phyloP scores from a whole-genome alignment of 2,329 filamentous ascomycete genomes.

The Macrophomina pseudophaseolina region DNA sequence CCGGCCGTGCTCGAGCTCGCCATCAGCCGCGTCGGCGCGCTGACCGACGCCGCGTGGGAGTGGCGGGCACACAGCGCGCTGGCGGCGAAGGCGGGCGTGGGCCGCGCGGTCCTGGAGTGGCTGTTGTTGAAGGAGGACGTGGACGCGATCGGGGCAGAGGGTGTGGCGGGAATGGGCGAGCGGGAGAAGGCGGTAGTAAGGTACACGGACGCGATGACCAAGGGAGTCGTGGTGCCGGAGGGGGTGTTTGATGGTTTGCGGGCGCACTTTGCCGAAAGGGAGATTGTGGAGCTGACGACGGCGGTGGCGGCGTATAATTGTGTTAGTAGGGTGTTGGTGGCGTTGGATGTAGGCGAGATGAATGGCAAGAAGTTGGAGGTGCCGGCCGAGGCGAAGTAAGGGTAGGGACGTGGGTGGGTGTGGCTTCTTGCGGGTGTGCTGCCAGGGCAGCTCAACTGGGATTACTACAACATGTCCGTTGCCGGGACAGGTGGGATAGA shows the following conservation, averaged over 20 bases:
- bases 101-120: slow-evolving; percentile 67
- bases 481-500: too few species aligned
- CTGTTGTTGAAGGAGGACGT: slow-evolving; percentile 55
- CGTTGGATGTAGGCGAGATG: slow-evolving; percentile 67
- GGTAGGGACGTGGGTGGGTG: too few species aligned
- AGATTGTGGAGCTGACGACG: slow-evolving; percentile 81
- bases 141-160: slow-evolving; percentile 44
- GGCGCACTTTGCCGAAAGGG: slow-evolving; percentile 67
- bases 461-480: too few species aligned
- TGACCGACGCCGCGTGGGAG: slow-evolving; percentile 85
- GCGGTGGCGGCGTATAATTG: slow-evolving; percentile 84
- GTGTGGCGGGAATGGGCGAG: slow-evolving; percentile 27
- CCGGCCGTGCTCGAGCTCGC: slow-evolving; percentile 72
- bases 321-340: slow-evolving; percentile 82
- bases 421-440: too few species aligned
- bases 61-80: slow-evolving; percentile 74
- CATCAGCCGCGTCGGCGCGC: slow-evolving; percentile 78
- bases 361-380: slow-evolving; percentile 34
- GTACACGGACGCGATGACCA: slow-evolving; percentile 85
- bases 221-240: slow-evolving; percentile 71
- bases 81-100: slow-evolving; percentile 66
- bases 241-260: slow-evolving; percentile 69
- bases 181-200: slow-evolving; percentile 61
- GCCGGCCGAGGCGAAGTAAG: slow-evolving; percentile 18
- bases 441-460: too few species aligned